Evolutionary conservation across 2,329 filamentous ascomycete genomes (phyloP), one percentile per base, ranked within the genome.

Genomic region (Trichoderma endophyticum): DNA sequence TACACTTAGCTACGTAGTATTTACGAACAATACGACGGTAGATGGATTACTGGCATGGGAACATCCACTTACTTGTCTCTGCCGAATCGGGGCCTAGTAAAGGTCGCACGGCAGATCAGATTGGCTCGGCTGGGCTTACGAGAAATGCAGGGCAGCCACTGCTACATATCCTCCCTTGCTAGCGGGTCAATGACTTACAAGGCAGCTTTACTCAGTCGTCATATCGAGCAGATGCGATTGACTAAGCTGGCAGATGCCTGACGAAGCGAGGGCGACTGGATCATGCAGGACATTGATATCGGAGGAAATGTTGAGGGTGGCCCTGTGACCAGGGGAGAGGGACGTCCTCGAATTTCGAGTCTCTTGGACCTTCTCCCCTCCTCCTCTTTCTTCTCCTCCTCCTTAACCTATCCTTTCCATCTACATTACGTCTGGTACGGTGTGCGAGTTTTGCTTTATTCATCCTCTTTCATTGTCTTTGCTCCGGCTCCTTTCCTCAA

Each of bases 191-290:
- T 32, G 63, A 18, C 51, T 63, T n/a, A 32, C 18, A 51, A 62
- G 57, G 57, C 60, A 64, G 60, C 68, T 63, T 71, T 71, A 71
- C 60, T 59, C 68, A 64, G 68, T 71, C 60, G 60, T 57, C 60
- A 57, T 24, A 21, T 24, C 21, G 11, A 54, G 48, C n/a, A 15
- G 48, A 66, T 12, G 8, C n/a, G 54, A 71, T 71, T 32, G 68
- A 71, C 68, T 71, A 64, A 71, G 60, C 67, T 26, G 9, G 30
- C 4, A 39, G n/a, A 70, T 54, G 57, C 39, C 57, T 70, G 66
- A 34, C 15, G 15, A 43, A 1, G 1, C 11, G 34, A 60, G 36
- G 32, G 32, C 34, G 21, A 6, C 54, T 69, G 57, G 66, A 61
- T 51, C 56, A 61, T 69, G 26, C 24, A 28, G 36, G 26, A n/a